phyloP scores from a whole-genome alignment of 495 filamentous ascomycete species.

The Neurospora sp. region DNA sequence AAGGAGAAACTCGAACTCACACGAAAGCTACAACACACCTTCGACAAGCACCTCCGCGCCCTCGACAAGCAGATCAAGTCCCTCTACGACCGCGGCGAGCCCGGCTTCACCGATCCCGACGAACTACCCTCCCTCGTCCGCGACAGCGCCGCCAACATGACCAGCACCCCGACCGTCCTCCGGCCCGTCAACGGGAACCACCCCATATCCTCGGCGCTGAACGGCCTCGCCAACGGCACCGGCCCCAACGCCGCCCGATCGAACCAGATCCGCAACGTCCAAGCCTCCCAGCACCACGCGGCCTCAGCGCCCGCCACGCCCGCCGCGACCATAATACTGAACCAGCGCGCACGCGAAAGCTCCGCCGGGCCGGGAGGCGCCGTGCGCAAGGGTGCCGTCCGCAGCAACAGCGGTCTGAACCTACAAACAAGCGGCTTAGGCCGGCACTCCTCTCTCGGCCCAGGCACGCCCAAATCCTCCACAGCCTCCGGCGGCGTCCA shows the following conservation, averaged over 20 bases:
- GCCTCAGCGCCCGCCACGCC: conserved; percentile 59
- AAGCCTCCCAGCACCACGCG: conserved; percentile 31
- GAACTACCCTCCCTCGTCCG: conserved; percentile 68
- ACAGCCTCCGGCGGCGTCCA: conserved; percentile 39
- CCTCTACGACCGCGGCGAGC: conserved; percentile 66
- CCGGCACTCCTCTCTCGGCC: conserved; percentile 73
- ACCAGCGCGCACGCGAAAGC: conserved; percentile 55
- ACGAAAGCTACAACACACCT: conserved; percentile 63
- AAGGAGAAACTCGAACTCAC: conserved; percentile 78
- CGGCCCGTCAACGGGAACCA: conserved; percentile 29
- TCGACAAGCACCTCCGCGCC: conserved; percentile 82
- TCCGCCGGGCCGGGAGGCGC: conserved; percentile 55
- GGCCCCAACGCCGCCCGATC: conserved; percentile 13
- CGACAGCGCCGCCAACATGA: conserved; percentile 40
- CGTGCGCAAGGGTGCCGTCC: conserved; percentile 61
- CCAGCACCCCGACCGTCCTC: conserved; percentile 26
- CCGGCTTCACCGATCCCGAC: conserved; percentile 63
- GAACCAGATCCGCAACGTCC: conserved; percentile 32
- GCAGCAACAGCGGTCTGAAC: conserved; percentile 53
- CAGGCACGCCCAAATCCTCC: conserved; percentile 69
- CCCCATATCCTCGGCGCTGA: conserved; percentile 37
- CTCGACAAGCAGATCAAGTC: conserved; percentile 81
- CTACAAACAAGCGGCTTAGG: conserved; percentile 65
- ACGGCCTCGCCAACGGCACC: conserved; percentile 37
- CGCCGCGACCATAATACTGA: conserved; percentile 49